A percentile compares a stretch with the other conserved stretches of the same genome.
These are phyloP conservation scores for Talaromyces ruber DNA, from an alignment of 495 filamentous ascomycete species.

Conservation along the genomic window DNA sequence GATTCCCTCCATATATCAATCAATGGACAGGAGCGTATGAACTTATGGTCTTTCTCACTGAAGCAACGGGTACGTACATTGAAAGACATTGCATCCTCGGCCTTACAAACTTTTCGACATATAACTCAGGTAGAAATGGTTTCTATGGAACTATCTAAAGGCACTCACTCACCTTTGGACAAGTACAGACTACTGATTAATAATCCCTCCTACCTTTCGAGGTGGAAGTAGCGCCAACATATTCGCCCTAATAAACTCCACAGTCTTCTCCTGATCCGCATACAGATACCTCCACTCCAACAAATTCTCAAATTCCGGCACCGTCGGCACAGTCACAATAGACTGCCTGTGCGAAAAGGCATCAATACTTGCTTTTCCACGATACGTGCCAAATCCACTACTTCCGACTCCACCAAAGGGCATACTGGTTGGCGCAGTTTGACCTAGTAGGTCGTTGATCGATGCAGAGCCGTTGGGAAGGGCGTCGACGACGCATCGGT, in stretches of 20 bases:
- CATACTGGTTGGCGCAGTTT: not conserved
- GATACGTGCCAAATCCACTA: not conserved
- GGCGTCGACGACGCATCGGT: slow-evolving; percentile 51
- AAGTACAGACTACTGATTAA: not conserved
- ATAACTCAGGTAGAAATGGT: not conserved
- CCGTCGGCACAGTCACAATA: not conserved
- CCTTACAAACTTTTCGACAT: not conserved
- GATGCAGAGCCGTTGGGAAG: not conserved
- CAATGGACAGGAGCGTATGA: too few species aligned
- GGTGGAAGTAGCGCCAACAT: not conserved
- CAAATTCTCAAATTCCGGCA: not conserved
- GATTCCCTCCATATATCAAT: too few species aligned
- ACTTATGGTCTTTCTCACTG: not conserved
- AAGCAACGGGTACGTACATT: not conserved
- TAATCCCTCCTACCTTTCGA: not conserved
- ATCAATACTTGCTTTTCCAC: slow-evolving; percentile 1
- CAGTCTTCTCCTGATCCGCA: not conserved
- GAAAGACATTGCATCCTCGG: not conserved
- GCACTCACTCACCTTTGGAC: not conserved
- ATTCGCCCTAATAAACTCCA: not conserved
- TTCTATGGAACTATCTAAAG: not conserved
- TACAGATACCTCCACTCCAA: not conserved
- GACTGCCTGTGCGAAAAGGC: not conserved
- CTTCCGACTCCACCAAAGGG: not conserved
- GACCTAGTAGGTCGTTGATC: not conserved